A percentile compares a stretch with the other conserved stretches of the same genome.
Conservation (phyloP, 257 asterid species). For the Nicotiana tabacum region DNA sequence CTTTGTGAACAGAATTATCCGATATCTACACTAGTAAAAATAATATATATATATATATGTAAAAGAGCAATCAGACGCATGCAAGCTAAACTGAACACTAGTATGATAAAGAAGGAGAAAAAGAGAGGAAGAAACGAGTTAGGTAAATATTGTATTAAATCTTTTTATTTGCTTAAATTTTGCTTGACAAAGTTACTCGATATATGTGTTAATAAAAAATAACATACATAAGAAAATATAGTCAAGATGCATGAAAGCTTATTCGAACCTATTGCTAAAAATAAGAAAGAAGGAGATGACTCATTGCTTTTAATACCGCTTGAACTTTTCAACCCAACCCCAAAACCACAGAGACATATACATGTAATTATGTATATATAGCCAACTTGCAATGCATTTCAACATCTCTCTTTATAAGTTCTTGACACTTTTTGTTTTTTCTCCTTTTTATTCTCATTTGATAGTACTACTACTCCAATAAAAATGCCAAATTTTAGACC, state of each 20-base stretch:
- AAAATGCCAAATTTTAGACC: constrained; percentile 24
- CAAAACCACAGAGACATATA: neutral
- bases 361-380: constrained; percentile 8
- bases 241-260: fast-evolving
- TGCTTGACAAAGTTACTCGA: fast-evolving
- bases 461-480: neutral
- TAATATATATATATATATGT: too few relatives aligned
- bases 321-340: neutral
- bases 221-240: neutral
- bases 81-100: too few relatives aligned
- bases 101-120: too few relatives aligned
- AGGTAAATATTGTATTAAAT: too few relatives aligned
- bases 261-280: neutral
- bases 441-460: constrained; percentile 1
- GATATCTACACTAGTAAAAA: too few relatives aligned
- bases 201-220: neutral
- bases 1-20: too few relatives aligned
- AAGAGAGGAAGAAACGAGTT: too few relatives aligned
- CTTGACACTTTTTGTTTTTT: neutral
- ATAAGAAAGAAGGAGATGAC: neutral
- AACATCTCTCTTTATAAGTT: constrained; percentile 5
- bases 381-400: constrained; percentile 18
- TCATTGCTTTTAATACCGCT: neutral
- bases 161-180: neutral
- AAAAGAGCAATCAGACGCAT: too few relatives aligned